phyloP scores from a whole-genome alignment of 495 filamentous ascomycete genomes.

The Penicillium diatomitis region DNA sequence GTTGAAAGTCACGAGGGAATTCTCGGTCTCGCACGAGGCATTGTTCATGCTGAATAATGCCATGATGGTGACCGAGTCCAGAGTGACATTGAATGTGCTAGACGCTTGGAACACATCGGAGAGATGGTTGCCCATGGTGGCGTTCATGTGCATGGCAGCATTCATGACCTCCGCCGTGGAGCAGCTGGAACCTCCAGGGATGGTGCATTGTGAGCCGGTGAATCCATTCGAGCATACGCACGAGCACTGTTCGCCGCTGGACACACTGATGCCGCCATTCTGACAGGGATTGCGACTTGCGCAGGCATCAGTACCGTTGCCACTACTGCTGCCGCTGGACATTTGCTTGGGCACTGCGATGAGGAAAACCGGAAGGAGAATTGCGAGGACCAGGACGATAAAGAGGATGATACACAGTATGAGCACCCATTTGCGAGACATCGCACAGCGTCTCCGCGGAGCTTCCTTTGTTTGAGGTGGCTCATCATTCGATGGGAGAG shows the following conservation, averaged over 20 bases:
- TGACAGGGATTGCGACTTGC: slow-evolving; percentile 49
- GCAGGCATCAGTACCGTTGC: slow-evolving; percentile 30
- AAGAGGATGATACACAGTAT: slow-evolving; percentile 58
- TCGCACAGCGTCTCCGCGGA: slow-evolving; percentile 58
- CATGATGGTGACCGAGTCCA: slow-evolving; percentile 57
- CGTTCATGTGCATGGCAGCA: slow-evolving; percentile 45
- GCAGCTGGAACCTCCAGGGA: slow-evolving; percentile 54
- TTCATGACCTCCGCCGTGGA: slow-evolving; percentile 54
- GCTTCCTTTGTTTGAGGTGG: slow-evolving; percentile 8
- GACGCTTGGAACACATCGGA: slow-evolving; percentile 57
- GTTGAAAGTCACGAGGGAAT: slow-evolving; percentile 77
- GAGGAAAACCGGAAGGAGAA: slow-evolving; percentile 79
- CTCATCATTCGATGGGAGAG: slow-evolving; percentile 18
- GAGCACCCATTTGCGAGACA: slow-evolving; percentile 74
- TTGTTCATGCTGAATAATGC: slow-evolving; percentile 64
- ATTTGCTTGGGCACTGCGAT: slow-evolving; percentile 60
- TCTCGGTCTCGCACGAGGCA: slow-evolving; percentile 71
- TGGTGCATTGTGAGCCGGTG: slow-evolving; percentile 66
- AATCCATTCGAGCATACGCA: slow-evolving; percentile 86
- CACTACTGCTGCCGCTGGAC: slow-evolving; percentile 3
- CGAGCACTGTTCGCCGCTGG: slow-evolving; percentile 57
- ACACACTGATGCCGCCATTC: slow-evolving; percentile 72
- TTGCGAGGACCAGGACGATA: slow-evolving; percentile 71
- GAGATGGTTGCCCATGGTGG: slow-evolving; percentile 72
- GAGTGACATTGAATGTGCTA: slow-evolving; percentile 63